Base-by-base conservation (phyloP, 202 grass and related monocot genomes). In the Dendrocalamus latiflorus region DNA sequence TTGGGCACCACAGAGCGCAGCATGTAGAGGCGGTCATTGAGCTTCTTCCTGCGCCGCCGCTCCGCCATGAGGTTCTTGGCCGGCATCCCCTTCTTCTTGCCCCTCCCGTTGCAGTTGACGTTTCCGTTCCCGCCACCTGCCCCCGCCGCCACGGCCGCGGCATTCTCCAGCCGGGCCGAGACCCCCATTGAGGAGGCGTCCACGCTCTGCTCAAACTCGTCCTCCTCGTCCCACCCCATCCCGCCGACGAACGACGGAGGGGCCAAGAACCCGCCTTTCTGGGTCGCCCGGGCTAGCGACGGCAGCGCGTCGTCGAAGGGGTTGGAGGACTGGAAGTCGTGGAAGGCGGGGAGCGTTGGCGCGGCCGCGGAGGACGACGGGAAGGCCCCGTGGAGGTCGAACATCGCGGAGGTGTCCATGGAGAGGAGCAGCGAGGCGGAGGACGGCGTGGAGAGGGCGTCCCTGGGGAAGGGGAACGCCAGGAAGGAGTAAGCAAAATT, bases 31-130 rank as follows among this genome's bases (percentile, higher is more conserved):
- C 91, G 83, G 61, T 97, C 94, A 21, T 97, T 97, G 12, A 97
- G 90, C 89, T 97, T 97, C 89, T 93, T 97, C 65, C 91, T 62
- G 62, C 94, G 86, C 38, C 94, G 87, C 38, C 94, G 78, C 83
- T 97, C 94, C n/a, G 89, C 91, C 94, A 97, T 93, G 65, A 93
- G 76, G 76, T 93, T 93, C 91, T 93, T 97, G 28, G 94, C 94
- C 28, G 86, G 90, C 84, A 91, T 80, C 48, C 90, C 91, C 58
- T 91, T 93, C 91, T 79, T 97, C 84, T 93, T 97, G 38, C 83
- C 88, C 56, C 88, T 90, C 64, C 81, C 85, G 74, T 72, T 67
- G 28, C 28, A 30, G 28, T 30, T 30, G 28, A 30, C 28, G 28
- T 30, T 30, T 30, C 28, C 28, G 28, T 30, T 30, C 20, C 84